A percentile compares a stretch with the other conserved stretches of the same genome.
Evolutionary conservation across 1,139 yeast genomes (phyloP).

Genomic region (Geotrichum citri-aurantii): DNA sequence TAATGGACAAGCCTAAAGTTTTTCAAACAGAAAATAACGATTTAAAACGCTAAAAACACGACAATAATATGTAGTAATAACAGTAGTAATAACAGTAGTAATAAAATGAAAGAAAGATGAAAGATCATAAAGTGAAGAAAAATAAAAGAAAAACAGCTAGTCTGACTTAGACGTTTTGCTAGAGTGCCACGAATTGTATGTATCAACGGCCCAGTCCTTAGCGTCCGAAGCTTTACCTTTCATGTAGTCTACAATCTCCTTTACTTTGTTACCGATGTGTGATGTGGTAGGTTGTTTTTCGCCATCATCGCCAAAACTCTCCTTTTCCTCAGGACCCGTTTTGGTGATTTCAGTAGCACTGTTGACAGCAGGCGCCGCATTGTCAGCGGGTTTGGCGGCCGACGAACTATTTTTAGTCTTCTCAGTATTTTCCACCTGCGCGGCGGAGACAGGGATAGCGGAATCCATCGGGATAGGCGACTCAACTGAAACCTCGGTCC

Average conservation of each 20-base stretch:
- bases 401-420: neutral
- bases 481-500: constrained; percentile 8
- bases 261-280: constrained; percentile 10
- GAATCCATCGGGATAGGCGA: neutral
- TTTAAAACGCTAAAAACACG: neutral
- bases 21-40: neutral
- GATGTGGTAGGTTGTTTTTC: constrained; percentile 14
- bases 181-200: constrained; percentile 6
- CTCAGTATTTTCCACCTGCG: neutral
- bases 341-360: neutral
- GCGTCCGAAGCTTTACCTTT: constrained; percentile 13
- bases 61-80: neutral
- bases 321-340: constrained; percentile 11
- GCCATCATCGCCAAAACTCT: constrained; percentile 18
- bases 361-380: too few relatives aligned
- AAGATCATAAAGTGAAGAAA: too few relatives aligned
- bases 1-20: neutral
- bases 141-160: neutral
- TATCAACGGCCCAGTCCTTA: constrained; percentile 15
- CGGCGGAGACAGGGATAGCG: constrained; percentile 5
- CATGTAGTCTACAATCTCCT: constrained; percentile 21
- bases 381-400: neutral
- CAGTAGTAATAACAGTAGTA: neutral
- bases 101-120: too few relatives aligned
- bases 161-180: neutral